These are phyloP conservation scores for Epichloe scottii DNA, from an alignment of 2,329 filamentous ascomycete species.

Conservation along the genomic window DNA sequence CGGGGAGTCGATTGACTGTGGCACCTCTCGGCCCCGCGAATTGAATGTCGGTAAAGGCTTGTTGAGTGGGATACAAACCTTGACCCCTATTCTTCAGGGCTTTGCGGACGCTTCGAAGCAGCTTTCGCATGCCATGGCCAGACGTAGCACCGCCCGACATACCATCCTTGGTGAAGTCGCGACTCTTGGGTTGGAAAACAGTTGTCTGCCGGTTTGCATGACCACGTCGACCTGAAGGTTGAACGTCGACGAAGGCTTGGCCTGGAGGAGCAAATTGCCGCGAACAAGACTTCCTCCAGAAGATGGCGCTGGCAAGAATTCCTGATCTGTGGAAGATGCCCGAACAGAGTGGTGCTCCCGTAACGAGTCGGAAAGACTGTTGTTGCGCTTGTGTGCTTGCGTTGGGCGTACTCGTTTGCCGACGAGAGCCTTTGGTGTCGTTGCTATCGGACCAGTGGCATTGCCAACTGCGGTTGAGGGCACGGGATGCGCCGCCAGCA, in stretches of 20 bases:
- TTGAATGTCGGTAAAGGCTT: conserved; percentile 33
- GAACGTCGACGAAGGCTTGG: conserved; percentile 64
- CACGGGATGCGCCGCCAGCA: conserved; percentile 43
- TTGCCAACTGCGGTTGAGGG: conserved; percentile 36
- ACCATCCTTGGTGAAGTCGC: conserved; percentile 30
- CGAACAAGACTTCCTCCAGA: conserved; percentile 77
- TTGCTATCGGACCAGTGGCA: conserved; percentile 38
- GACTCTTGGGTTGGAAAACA: conserved; percentile 29
- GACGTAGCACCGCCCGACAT: conserved; percentile 48
- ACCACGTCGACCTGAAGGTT: conserved; percentile 36
- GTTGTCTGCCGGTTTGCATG: conserved; percentile 40
- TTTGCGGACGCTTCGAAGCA: conserved; percentile 76
- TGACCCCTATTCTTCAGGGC: conserved; percentile 55
- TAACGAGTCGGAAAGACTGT: conserved; percentile 75
- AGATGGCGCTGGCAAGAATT: conserved; percentile 49
- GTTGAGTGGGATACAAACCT: conserved; percentile 30
- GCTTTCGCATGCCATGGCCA: conserved; percentile 67
- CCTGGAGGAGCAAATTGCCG: conserved; percentile 70
- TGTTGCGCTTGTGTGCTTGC: conserved; percentile 66
- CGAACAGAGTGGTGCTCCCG: conserved; percentile 51
- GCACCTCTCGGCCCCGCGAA: conserved; percentile 38
- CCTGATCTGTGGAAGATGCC: conserved; percentile 38
- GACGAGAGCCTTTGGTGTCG: conserved; percentile 43
- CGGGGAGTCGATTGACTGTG: conserved; percentile 46
- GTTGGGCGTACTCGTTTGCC: conserved; percentile 47